phyloP scores from a whole-genome alignment of 1,284 basidiomycete genomes.

The Microbotryomycetes sp. region DNA sequence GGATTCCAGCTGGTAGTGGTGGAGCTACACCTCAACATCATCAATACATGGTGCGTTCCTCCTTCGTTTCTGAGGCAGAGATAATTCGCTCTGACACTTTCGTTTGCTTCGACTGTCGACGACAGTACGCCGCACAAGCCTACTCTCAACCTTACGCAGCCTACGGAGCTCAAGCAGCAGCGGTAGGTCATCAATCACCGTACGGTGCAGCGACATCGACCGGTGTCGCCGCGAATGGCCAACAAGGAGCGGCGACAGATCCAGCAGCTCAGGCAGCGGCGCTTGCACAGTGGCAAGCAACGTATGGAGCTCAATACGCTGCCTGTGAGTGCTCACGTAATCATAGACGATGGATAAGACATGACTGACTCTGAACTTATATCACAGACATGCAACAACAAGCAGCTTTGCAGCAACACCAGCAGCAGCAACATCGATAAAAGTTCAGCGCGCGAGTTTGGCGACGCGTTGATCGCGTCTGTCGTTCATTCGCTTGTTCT shows the following conservation, averaged over 20 bases:
- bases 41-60: conserved; percentile 8
- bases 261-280: conserved; percentile 21
- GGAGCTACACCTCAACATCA: no score
- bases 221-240: background rate
- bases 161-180: background rate
- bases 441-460: no score
- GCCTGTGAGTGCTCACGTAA: background rate
- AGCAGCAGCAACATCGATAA: background rate
- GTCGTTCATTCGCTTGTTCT: no score
- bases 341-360: background rate
- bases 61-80: background rate
- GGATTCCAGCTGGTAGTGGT: no score
- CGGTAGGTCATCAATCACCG: background rate
- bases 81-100: background rate
- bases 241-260: conserved; percentile 7
- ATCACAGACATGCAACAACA: conserved; percentile 3
- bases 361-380: background rate
- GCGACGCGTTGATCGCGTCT: no score
- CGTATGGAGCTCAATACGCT: conserved; percentile 30
- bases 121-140: conserved; percentile 6
- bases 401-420: conserved; percentile 1
- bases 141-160: conserved; percentile 2
- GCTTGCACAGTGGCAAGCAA: conserved; percentile 28
- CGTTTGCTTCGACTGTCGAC: background rate
- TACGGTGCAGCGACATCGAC: background rate